Evolutionary conservation across 768 basidiomycete genomes (phyloP), one percentile per base, ranked within the genome.

Genomic region (Suillus occidentalis): DNA sequence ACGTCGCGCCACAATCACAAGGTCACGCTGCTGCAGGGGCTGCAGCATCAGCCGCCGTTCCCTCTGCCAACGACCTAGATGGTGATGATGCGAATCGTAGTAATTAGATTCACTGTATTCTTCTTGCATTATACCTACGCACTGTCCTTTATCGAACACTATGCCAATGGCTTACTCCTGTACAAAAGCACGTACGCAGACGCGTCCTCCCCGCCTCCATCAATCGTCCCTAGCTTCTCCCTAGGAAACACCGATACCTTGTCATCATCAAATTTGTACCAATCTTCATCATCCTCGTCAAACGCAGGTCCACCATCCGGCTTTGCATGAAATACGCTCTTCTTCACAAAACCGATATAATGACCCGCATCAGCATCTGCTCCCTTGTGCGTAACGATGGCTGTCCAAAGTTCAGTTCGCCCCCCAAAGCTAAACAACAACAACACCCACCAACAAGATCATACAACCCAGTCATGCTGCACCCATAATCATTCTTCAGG

Each of bases 241-340:
- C 84, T 85, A 1, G 87, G 88, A 76, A 99, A 96, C 62, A 89
- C 69, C 20, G 93, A 90, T 45, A 94, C 96, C 78, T 94, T 97
- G 68, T 97, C 94, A 69, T 98, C 95, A 71, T 98, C 97, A 72
- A 96, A 98, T 79, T 96, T 97, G 80, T 91, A 93, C 97, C 97
- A 92, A 72, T 91, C 90, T 66, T 91, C 89, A 58, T 93, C 88
- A 53, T 87, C 87, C 57, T 89, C 75, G 63, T 82, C 82, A 55
- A 70, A 70, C 22, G 67, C 64, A 31, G 71, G 57, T 14, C 67
- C 71, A 22, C 68, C 61, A 22, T 57, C 60, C 22, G 72, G 65
- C 20, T 61, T 65, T 13, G 70, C 49, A 60, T 87, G 84, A 79
- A 92, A 87, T 22, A 85, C 84, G 68, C 84, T 85, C 80, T 90